Evolutionary conservation across 352 stramenopile genomes (phyloP), one percentile per base, ranked within the genome.

Genomic region (Phytophthora sp.): DNA sequence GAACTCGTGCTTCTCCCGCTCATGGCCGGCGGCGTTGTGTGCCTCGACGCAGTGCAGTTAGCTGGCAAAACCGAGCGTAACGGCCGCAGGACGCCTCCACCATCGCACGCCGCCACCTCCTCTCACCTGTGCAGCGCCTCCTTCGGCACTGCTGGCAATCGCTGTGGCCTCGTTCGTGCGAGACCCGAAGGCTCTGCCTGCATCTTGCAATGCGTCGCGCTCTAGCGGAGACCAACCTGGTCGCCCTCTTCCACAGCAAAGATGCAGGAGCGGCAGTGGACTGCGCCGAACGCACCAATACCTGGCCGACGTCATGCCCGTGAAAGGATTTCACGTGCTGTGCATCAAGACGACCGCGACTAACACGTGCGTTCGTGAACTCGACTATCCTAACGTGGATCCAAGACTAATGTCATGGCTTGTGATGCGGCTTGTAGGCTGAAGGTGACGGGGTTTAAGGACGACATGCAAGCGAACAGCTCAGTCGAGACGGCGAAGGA

Each of bases 291-390:
- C 79, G 5, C 55, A 76, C 2, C 51, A 79, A 59, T 85, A 73
- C 35, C 49, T 92, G 43, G 91, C 83, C 7, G 72, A 86, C 24
- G 74, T 73, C 12, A 72, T 75, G 35, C 67, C 81, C 0, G 74
- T 92, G 54, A 86, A 87, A 51, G 84, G 84, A 13, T 91, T 91
- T 53, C 82, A 92, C 52, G 81, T 92, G 35, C 64, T 91, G 8
- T 92, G 84, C 39, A 53, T 89, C 12, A 57, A 81, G 28, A 74
- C 74, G 46, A 77, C 72, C 15, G 45, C 71, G n/a, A 26, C 51
- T 12, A 62, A 87, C 35, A 76, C 63, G 77, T 88, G 65, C 60
- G 77, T 71, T n/a, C n/a, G n/a, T n/a, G n/a, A n/a, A n/a, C n/a
- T n/a, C n/a, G n/a, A n/a, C n/a, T n/a, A n/a, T n/a, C n/a, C n/a